Percentiles rank a stretch among this genome's conserved stretches.
Conservation (phyloP, 1,284 basidiomycete species). For the Caloboletus inedulis region DNA sequence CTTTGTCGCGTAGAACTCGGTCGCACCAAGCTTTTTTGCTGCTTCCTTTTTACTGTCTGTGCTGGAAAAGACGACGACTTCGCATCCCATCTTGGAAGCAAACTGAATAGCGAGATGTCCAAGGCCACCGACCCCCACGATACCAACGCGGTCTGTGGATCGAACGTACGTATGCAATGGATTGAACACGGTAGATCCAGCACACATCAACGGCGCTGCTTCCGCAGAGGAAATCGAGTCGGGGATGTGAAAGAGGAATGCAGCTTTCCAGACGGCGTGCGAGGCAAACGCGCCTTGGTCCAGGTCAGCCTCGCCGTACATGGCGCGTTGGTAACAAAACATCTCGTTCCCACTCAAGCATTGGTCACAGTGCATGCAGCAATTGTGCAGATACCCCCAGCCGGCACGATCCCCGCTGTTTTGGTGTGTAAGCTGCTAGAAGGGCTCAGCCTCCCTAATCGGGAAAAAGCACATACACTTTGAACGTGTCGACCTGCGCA, state of each 20-base stretch:
- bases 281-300: slow-evolving; percentile 37
- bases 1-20: slow-evolving; percentile 36
- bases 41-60: slow-evolving; percentile 54
- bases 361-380: slow-evolving; percentile 29
- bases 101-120: slow-evolving; percentile 40
- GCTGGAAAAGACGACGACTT: slow-evolving; percentile 60
- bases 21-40: slow-evolving; percentile 52
- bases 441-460: too few relatives aligned
- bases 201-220: slow-evolving; percentile 41
- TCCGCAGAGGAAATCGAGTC: slow-evolving; percentile 29
- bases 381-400: slow-evolving; percentile 30
- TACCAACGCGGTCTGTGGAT: slow-evolving; percentile 35
- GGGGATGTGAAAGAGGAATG: slow-evolving; percentile 35
- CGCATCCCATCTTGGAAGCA: slow-evolving; percentile 44
- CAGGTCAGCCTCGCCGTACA: slow-evolving; percentile 27
- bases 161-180: slow-evolving; percentile 24
- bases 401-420: slow-evolving; percentile 32
- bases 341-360: slow-evolving; percentile 32
- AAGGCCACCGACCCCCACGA: slow-evolving; percentile 38
- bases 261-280: slow-evolving; percentile 34
- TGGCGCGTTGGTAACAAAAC: slow-evolving; percentile 24
- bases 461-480: slow-evolving; percentile 19
- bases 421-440: neutral
- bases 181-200: slow-evolving; percentile 36
- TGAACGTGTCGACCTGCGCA: slow-evolving; percentile 29